Conservation (phyloP, 2,329 filamentous ascomycete genomes). For the Cryphonectria radicalis region DNA sequence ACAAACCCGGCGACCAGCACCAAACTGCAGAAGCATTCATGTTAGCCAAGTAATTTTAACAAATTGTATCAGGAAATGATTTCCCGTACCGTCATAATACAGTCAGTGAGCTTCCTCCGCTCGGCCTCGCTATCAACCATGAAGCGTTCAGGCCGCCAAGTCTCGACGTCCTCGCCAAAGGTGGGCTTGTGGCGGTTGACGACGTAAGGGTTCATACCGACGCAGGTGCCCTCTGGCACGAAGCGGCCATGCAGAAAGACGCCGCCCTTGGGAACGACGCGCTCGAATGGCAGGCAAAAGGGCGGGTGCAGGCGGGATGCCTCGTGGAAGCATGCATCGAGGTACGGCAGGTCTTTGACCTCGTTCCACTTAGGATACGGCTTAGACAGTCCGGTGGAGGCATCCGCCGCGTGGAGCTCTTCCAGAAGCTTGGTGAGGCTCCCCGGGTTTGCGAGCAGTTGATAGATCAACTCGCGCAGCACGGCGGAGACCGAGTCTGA, state of each 20-base stretch:
- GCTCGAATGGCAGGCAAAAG: conserved; percentile 33
- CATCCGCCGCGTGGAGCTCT: conserved; percentile 36
- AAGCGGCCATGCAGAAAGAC: conserved; percentile 52
- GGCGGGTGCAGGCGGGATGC: conserved; percentile 30
- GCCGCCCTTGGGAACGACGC: conserved; percentile 34
- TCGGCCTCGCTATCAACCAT: conserved; percentile 29
- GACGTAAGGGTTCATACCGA: conserved; percentile 55
- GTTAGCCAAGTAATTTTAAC: neutral
- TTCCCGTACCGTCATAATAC: conserved; percentile 31
- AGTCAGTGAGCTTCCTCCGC: conserved; percentile 12
- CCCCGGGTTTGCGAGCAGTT: conserved; percentile 36
- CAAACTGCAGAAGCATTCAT: conserved; percentile 28
- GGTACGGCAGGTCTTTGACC: conserved; percentile 36
- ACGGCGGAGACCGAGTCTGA: conserved; percentile 38
- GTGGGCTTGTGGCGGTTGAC: conserved; percentile 60
- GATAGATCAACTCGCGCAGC: conserved; percentile 36
- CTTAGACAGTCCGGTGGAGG: conserved; percentile 27
- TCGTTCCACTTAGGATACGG: conserved; percentile 38
- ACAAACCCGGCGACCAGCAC: conserved; percentile 35
- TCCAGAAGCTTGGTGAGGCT: conserved; percentile 34
- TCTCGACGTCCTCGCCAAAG: conserved; percentile 60
- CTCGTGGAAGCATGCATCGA: conserved; percentile 31
- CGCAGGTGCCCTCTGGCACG: conserved; percentile 57
- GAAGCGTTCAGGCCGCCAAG: conserved; percentile 55
- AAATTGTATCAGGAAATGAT: no score